Evolutionary conservation across 2,329 filamentous ascomycete genomes (phyloP).

Genomic region (Aspergillus transmontanensis): DNA sequence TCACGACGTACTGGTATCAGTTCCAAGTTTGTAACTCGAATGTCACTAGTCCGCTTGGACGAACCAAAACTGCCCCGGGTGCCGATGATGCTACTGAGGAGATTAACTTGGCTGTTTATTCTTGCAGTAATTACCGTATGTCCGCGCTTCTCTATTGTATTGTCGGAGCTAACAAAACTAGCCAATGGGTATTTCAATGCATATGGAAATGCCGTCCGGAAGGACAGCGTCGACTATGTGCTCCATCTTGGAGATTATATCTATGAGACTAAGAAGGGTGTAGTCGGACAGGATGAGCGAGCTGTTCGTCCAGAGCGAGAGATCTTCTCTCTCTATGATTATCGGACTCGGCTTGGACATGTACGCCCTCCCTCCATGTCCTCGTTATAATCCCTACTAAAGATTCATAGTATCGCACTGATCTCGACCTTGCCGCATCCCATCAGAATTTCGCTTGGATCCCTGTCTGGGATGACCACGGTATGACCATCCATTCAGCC

Average conservation of each 20-base stretch:
- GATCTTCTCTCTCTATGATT: slow-evolving; percentile 52
- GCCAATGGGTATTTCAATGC: slow-evolving; percentile 63
- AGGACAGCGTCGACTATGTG: slow-evolving; percentile 63
- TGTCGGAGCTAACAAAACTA: slow-evolving; percentile 20
- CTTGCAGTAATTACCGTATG: slow-evolving; percentile 68
- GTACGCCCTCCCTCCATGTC: slow-evolving; percentile 23
- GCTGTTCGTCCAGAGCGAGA: slow-evolving; percentile 10
- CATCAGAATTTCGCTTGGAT: slow-evolving; percentile 65
- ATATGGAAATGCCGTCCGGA: slow-evolving; percentile 61
- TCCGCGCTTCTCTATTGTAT: neutral
- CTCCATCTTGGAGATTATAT: slow-evolving; percentile 65
- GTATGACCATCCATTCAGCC: slow-evolving; percentile 24
- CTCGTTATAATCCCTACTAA: neutral
- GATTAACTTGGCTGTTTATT: slow-evolving; percentile 69
- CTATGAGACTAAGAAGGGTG: slow-evolving; percentile 59
- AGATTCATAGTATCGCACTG: slow-evolving; percentile 46
- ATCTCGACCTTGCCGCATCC: slow-evolving; percentile 59
- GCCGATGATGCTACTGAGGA: slow-evolving; percentile 57
- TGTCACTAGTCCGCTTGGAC: slow-evolving; percentile 63
- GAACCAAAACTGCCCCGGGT: slow-evolving; percentile 69
- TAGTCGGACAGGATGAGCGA: slow-evolving; percentile 25
- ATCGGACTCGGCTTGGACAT: slow-evolving; percentile 60
- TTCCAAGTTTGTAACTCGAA: slow-evolving; percentile 68
- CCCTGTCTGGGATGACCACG: slow-evolving; percentile 66
- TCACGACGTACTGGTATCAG: slow-evolving; percentile 67